phyloP scores from a whole-genome alignment of 768 basidiomycete genomes.

The Lentinula aciculospora region DNA sequence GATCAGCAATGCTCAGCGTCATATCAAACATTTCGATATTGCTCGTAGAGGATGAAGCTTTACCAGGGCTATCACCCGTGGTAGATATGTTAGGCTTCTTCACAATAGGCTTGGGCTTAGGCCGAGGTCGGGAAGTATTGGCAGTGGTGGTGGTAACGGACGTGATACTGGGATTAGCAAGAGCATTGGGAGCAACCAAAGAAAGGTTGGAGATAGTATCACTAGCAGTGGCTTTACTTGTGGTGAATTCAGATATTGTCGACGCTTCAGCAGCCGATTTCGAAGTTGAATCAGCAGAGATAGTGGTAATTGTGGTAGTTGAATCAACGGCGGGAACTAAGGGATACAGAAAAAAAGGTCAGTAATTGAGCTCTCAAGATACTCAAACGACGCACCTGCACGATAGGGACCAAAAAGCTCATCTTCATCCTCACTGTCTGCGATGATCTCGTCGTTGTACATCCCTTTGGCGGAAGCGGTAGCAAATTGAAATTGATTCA shows the following conservation, averaged over 20 bases:
- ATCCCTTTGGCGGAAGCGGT: neutral
- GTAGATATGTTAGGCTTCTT: neutral
- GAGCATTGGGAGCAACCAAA: neutral
- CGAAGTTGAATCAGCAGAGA: neutral
- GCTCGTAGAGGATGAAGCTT: neutral
- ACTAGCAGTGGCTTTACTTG: neutral
- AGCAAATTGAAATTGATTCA: neutral
- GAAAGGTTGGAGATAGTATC: neutral
- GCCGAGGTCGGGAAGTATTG: neutral
- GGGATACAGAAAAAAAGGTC: neutral
- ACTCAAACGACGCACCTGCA: neutral
- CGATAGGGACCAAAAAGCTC: constrained; percentile 2
- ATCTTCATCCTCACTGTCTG: constrained; percentile 41
- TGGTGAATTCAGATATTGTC: constrained; percentile 1
- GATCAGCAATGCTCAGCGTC: constrained; percentile 44
- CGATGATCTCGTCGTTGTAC: constrained; percentile 36
- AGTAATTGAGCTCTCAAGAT: neutral
- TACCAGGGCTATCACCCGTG: neutral
- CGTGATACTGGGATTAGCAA: neutral
- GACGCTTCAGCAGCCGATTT: constrained; percentile 13
- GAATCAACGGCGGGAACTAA: neutral
- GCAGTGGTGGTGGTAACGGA: neutral
- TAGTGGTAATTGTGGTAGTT: neutral
- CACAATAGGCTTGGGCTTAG: constrained; percentile 1
- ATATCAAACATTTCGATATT: constrained; percentile 8